These are phyloP conservation scores for Ogataea wickerhamii DNA, from an alignment of 805 yeast species.

Conservation along the genomic window DNA sequence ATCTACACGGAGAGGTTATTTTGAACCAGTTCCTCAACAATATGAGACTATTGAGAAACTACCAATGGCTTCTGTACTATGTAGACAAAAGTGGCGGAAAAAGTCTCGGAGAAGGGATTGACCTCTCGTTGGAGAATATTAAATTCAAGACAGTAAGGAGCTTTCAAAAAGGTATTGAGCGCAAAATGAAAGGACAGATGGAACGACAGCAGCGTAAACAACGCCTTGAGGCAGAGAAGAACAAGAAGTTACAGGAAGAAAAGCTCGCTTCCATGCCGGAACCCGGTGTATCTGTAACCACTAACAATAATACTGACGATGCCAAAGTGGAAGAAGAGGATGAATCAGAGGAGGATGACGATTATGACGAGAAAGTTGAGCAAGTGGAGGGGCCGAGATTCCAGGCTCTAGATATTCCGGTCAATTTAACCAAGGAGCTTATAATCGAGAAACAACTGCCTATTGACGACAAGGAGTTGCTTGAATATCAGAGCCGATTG, in stretches of 20 bases:
- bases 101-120: slow-evolving; percentile 20
- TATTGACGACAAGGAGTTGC: slow-evolving; percentile 36
- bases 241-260: slow-evolving; percentile 8
- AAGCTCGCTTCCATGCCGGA: slow-evolving; percentile 4
- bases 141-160: slow-evolving; percentile 22
- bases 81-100: slow-evolving; percentile 39
- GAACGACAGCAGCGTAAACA: slow-evolving; percentile 16
- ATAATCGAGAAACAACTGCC: slow-evolving; percentile 29
- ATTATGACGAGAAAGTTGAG: slow-evolving; percentile 11
- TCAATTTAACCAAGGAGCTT: slow-evolving; percentile 22
- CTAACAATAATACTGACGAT: slow-evolving; percentile 4
- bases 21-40: slow-evolving; percentile 42
- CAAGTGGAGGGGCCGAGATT: slow-evolving; percentile 15
- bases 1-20: slow-evolving; percentile 46
- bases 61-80: slow-evolving; percentile 50
- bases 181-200: slow-evolving; percentile 16
- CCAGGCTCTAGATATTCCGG: slow-evolving; percentile 18
- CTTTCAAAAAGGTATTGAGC: slow-evolving; percentile 30
- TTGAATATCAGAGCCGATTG: slow-evolving; percentile 31
- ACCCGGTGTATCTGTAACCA: slow-evolving; percentile 1
- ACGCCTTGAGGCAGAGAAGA: slow-evolving; percentile 13
- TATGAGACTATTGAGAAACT: slow-evolving; percentile 38
- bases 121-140: slow-evolving; percentile 9
- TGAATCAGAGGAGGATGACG: slow-evolving; percentile 9
- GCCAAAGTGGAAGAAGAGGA: slow-evolving; percentile 12